These are phyloP conservation scores for Pelargonium nanum DNA, from an alignment of 345 rosid genomes.

Conservation along the genomic window DNA sequence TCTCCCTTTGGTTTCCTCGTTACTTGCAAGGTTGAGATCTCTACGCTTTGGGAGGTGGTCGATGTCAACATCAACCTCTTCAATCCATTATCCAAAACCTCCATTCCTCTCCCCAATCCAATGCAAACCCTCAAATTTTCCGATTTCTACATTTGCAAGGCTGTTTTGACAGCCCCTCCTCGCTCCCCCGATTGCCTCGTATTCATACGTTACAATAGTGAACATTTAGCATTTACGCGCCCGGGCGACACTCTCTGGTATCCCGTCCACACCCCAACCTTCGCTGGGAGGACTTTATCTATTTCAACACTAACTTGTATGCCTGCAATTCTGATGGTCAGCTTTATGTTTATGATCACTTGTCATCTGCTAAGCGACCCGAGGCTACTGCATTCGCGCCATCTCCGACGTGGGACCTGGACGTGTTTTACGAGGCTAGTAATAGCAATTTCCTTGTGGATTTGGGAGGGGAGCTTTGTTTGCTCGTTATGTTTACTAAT, in stretches of 20 bases:
- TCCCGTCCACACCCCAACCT: too few species aligned
- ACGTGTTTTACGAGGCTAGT: too few species aligned
- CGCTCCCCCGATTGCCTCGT: neutral
- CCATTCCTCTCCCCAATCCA: neutral
- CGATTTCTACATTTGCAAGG: neutral
- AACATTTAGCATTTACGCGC: neutral
- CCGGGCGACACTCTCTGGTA: neutral
- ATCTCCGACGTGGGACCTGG: neutral
- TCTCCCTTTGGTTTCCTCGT: neutral
- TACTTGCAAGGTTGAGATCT: neutral
- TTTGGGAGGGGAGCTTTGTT: neutral
- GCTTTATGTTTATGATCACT: too few species aligned
- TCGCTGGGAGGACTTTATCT: too few species aligned
- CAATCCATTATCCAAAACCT: neutral
- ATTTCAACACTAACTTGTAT: too few species aligned
- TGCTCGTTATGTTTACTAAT: neutral
- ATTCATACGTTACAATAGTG: neutral
- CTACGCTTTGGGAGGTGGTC: too few species aligned
- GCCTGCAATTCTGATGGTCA: too few species aligned
- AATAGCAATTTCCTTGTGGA: neutral
- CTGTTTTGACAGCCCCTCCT: neutral
- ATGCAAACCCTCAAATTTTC: neutral
- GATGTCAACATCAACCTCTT: neutral
- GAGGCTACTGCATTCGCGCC: neutral
- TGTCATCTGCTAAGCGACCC: too few species aligned